Base-by-base conservation (phyloP, 2,329 filamentous ascomycete species). In the Dryadomyces sulphureus region DNA sequence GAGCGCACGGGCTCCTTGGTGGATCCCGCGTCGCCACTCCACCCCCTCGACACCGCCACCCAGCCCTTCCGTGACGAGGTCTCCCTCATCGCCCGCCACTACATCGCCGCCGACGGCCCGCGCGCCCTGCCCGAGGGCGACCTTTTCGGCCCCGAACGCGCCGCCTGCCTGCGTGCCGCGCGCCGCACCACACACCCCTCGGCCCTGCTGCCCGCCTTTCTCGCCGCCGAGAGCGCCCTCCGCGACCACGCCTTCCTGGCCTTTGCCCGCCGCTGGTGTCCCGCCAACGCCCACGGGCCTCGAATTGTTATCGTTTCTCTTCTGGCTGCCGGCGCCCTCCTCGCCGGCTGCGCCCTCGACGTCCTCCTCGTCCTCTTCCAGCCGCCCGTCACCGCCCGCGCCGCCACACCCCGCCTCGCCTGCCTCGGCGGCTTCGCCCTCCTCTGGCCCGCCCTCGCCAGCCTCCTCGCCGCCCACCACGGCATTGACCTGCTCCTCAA, bases 121-220 rank as follows among this genome's bases (percentile, higher is more conserved):
- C 57, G 63, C 8, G 59, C 59, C 11, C 58, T 69, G 11, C 42
- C 50, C 3, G 60, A 60, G 8, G 16, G 14, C 34, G 34, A 36
- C 24, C 55, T 69, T 9, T 58, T 63, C 1, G 52, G 57, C 12
- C 50, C 56, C n/a, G 64, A 68, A 47, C 62, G 64, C 21, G 54
- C 56, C 5, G 54, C 59, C 11, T 65, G 66, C 17, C 59, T 67
- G 20, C 60, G 61, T 17, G 65, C 65, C 0, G 55, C 62, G 0
- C 57, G 62, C 42, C 58, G 63, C 30, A 69, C 67, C 0, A 69
- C 66, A 2, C 66, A 69, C 52, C 66, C 67, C 1, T 66, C 65
- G 0, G 63, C 65, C 1, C 59, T 69, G 5, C 56, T 65, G 0
- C 59, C 62, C 0, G 63, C 62, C 7, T 63, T 64, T 38, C 52